Evolutionary conservation across 768 basidiomycete genomes (phyloP), one percentile per base, ranked within the genome.

Genomic region (Lactifluus pinguis): DNA sequence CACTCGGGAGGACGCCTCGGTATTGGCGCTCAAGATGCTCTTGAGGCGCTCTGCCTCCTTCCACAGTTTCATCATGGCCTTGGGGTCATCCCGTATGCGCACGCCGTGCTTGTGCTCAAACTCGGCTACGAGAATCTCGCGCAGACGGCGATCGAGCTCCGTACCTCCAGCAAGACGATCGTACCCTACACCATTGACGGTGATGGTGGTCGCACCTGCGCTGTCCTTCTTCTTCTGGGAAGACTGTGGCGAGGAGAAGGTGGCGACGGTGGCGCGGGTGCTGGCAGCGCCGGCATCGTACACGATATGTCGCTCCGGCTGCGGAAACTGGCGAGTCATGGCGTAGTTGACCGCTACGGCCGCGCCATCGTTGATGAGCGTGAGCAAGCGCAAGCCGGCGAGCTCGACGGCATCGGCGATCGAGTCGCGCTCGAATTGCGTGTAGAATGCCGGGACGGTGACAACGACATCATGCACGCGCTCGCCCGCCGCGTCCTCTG

Each of bases 281-380:
- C 87, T 80, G 1, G 86, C 86, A 6, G 95, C 91, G 47, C 97
- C 97, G 0, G 93, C 91, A 68, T 98, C 97, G 73, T 89, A 99
- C 61, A 99, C 85, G 66, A 99, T 73, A 70, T 98, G 95, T 71
- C 87, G 83, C 69, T 95, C 88, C 0, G 85, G 83, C 2, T 75
- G 75, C 0, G 87, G 76, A 77, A 98, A 98, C 2, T 84, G 79
- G 51, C 95, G 83, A 2, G 94, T 93, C 93, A 98, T 97, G 47
- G 97, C 97, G 69, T 91, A 99, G 76, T 99, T 99, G 66, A 98
- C 80, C 14, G 93, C 97, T n/a, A 95, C 87, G 2, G 94, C 92
- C 0, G 91, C 84, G 30, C 95, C 95, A 67, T 99, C 97, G 66
- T 94, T 89, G 55, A 99, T 82, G 60, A 98, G 78, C 0, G 90